Base-by-base conservation (phyloP, 148 eudicot species). In the Cornus florida region DNA sequence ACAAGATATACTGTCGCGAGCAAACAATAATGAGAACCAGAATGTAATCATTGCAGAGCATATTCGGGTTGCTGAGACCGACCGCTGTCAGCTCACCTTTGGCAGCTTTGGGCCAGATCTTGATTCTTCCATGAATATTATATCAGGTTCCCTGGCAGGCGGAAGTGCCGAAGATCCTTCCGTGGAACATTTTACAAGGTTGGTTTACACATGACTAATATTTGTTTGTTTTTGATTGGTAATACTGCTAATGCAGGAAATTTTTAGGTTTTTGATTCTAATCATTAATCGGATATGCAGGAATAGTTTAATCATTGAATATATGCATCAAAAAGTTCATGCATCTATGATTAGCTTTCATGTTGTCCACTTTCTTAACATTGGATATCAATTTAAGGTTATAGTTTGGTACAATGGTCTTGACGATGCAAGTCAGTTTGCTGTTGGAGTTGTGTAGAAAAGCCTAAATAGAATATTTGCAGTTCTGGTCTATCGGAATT, bases 41-140 rank as follows among this genome's bases (percentile, higher is more conserved):
- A 95, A 95, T 84, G 99, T 95, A 75, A 87, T 95, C 75, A 93
- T 95, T 67, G 99, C 99, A 69, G 87, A 94, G 76, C 94, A 93
- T 69, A 93, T 95, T 73, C 92, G 97, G 75, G 93, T 95, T 69
- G 86, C 94, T 69, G 97, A 92, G 84, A 85, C 87, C 76, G 97
- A 92, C 33, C 88, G 94, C 62, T 77, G 84, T 82, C 87, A 86
- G 79, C 78, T 93, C 77, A 93, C 91, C 46, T 95, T 90, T 85
- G 98, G 98, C 80, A 93, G 91, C 88, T 85, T 95, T 75, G 94
- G 92, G 32, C 35, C 83, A 67, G 90, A 89, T 22, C 84, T 81
- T 62, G 92, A 86, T 71, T 74, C 78, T 79, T 74, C 84, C 7
- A 77, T 71, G 64, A 88, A 79, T 68, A 72, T 85, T 50, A 81